phyloP scores from a whole-genome alignment of 257 asterid species.

The Solanum okadae region DNA sequence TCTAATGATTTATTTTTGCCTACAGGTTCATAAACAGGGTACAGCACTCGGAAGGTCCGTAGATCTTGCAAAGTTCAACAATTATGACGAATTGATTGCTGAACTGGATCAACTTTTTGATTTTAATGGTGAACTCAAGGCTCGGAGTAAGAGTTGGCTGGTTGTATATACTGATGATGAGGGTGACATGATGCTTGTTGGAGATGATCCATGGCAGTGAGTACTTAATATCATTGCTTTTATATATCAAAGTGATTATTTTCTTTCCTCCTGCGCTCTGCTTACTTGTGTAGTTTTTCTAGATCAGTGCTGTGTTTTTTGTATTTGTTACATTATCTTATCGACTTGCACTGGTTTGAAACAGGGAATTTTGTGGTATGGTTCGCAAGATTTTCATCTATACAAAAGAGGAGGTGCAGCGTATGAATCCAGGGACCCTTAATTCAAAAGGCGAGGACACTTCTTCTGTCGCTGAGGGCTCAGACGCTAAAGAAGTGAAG shows the following conservation, averaged over 20 bases:
- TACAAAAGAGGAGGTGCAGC: constrained; percentile 78
- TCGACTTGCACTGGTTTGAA: neutral
- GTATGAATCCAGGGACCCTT: constrained; percentile 72
- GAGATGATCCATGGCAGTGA: constrained; percentile 99
- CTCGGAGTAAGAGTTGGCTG: constrained; percentile 65
- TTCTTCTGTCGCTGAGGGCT: constrained; percentile 54
- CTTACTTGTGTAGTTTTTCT: neutral
- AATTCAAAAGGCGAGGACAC: constrained; percentile 62
- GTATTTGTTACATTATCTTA: neutral
- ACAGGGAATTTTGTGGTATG: constrained; percentile 88
- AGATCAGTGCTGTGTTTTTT: neutral
- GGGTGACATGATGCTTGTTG: constrained; percentile 99
- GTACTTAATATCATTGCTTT: constrained; percentile 5
- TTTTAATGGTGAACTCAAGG: constrained; percentile 75
- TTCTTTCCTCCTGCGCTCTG: neutral
- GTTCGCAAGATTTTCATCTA: constrained; percentile 77
- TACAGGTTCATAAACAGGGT: constrained; percentile 95
- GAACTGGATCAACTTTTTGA: constrained; percentile 80
- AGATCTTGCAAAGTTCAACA: constrained; percentile 74
- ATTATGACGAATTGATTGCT: constrained; percentile 59
- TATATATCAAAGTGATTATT: neutral
- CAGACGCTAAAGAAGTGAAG: constrained; percentile 56
- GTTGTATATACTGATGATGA: constrained; percentile 92
- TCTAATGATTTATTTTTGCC: neutral
- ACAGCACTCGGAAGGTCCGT: constrained; percentile 95